Evolutionary conservation across 108 stramenopile species (phyloP).

Genomic region (Stephanodiscus minutulus): DNA sequence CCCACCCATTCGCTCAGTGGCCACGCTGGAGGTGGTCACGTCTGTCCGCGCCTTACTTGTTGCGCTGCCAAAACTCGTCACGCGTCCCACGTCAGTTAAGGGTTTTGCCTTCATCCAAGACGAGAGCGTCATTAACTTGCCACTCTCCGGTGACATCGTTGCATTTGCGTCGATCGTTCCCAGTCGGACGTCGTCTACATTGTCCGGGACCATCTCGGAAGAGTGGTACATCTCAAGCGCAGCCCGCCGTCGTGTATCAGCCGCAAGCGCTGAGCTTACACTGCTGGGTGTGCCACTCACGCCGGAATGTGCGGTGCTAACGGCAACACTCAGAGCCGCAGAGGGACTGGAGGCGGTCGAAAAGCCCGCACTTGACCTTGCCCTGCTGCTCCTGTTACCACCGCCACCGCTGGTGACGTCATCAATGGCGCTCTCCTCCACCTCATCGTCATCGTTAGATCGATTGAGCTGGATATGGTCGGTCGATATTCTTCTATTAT

Average conservation of each 20-base stretch:
- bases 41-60: slow-evolving; percentile 33
- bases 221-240: slow-evolving; percentile 49
- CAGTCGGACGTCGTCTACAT: slow-evolving; percentile 41
- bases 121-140: background rate
- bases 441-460: background rate
- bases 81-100: slow-evolving; percentile 10
- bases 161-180: slow-evolving; percentile 33
- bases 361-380: background rate
- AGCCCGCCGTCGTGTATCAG: slow-evolving; percentile 36
- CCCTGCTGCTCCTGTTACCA: slow-evolving; percentile 1
- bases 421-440: background rate
- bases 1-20: slow-evolving; percentile 44
- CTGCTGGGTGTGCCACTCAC: slow-evolving; percentile 3
- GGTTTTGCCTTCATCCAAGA: slow-evolving; percentile 8
- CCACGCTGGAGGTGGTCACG: slow-evolving; percentile 38
- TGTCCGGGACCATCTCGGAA: slow-evolving; percentile 46
- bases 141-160: background rate
- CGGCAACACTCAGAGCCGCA: background rate
- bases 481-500: background rate
- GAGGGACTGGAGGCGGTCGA: slow-evolving; percentile 2
- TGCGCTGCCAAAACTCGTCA: slow-evolving; percentile 9
- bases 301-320: background rate
- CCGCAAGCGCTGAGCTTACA: slow-evolving; percentile 14
- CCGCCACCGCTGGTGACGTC: background rate
- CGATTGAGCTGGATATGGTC: slow-evolving; percentile 5